Evolutionary conservation across 1,139 yeast genomes (phyloP), one percentile per base, ranked within the genome.

Genomic region (Diutina mesorugosa): DNA sequence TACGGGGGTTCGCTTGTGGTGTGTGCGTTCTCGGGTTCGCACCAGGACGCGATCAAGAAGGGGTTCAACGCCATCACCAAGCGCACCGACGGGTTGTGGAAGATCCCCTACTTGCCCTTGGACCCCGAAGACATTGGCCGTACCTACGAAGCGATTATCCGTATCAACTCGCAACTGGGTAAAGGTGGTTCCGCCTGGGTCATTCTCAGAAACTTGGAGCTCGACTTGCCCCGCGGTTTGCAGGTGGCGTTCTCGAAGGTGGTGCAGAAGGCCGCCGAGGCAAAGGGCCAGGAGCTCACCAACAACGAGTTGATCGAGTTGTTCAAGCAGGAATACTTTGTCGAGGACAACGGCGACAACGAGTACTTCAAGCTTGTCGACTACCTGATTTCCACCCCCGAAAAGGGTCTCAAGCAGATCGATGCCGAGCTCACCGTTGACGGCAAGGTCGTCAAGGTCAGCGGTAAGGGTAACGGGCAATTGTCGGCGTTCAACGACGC

Each of bases 41-140:
- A 52, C 32, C 55, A 52, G 30, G 55, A 52, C 29, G 55, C 55
- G 29, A 52, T 52, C 48, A 52, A 52, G n/a, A 52, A 52, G 55
- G 55, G 55, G n/a, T 52, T 52, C 48, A 41, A 41, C 21, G 26
- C 28, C 47, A 35, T 41, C 30, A 21, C 47, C n/a, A 10, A 41
- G 18, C 26, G 16, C 10, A 18, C n/a, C 26, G 48, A 52, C n/a
- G 54, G 54, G 8, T 35, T 35, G 10, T 52, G 55, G 55, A 41
- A 52, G 21, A 10, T 52, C 7, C 55, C 55, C 21, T 52, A 52
- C 28, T 41, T 52, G 16, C 55, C 55, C 14, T 45, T 52, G 47
- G 55, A 52, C 48, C 55, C 55, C 32, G 55, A 28, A 14, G 55
- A 52, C 32, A 52, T 52, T 28, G 55, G 55, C 47, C 55, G 55